Evolutionary conservation across 768 basidiomycete species (phyloP).

Genomic region (Hydnomerulius pinastri): DNA sequence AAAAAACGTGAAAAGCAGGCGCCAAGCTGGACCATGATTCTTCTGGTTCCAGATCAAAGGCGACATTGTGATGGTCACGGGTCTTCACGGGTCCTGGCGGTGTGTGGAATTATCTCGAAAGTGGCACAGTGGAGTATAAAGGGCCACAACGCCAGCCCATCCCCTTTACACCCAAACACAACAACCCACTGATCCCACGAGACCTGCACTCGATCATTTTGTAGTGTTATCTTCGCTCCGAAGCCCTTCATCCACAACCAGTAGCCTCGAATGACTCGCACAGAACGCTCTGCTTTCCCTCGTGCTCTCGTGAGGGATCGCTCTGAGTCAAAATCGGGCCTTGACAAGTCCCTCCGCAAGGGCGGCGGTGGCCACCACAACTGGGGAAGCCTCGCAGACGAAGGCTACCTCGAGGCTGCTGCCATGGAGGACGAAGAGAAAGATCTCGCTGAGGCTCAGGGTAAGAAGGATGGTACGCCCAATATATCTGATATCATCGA

Average conservation of each 20-base stretch:
- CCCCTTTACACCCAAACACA: neutral
- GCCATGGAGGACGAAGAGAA: conserved; percentile 59
- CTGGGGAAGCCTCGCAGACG: conserved; percentile 77
- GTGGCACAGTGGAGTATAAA: conserved; percentile 22
- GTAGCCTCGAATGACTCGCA: conserved; percentile 68
- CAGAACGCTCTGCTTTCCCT: conserved; percentile 69
- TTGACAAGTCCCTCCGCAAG: conserved; percentile 73
- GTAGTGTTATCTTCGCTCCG: neutral
- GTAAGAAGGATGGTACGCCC: conserved; percentile 18
- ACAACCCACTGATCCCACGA: neutral
- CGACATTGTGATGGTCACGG: neutral
- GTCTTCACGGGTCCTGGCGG: conserved; percentile 8
- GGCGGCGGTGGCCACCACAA: conserved; percentile 80
- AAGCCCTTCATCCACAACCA: conserved; percentile 1
- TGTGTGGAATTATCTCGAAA: conserved; percentile 5
- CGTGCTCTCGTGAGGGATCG: conserved; percentile 76
- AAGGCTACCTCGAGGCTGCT: conserved; percentile 58
- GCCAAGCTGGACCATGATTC: too few relatives aligned
- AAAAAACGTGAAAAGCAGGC: too few relatives aligned
- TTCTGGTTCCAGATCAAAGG: neutral
- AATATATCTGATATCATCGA: neutral
- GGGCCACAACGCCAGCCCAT: conserved; percentile 1
- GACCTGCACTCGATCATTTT: neutral
- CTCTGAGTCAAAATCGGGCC: conserved; percentile 75
- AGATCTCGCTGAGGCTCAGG: conserved; percentile 40